Evolutionary conservation across 1,284 basidiomycete genomes (phyloP).

Genomic region (Ceratobasidium theobromae): DNA sequence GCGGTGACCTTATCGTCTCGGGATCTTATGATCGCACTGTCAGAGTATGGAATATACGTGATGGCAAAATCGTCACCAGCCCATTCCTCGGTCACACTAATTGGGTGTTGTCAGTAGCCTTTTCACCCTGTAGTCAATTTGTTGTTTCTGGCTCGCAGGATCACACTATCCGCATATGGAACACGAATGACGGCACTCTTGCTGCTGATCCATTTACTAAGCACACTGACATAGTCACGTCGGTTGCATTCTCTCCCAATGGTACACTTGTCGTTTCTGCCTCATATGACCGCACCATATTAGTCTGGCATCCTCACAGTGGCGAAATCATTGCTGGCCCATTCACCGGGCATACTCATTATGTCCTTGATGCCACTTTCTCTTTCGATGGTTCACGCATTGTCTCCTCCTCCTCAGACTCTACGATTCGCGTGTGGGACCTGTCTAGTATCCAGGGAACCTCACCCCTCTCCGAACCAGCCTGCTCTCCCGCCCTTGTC

Average conservation of each 20-base stretch:
- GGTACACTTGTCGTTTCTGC: not conserved
- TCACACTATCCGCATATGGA: no score
- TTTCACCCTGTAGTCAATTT: no score
- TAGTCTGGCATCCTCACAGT: not conserved
- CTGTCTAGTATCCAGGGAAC: not conserved
- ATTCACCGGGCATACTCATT: not conserved
- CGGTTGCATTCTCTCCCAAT: not conserved
- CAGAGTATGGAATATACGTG: no score
- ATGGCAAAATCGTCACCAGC: no score
- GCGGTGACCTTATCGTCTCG: no score
- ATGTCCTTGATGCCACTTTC: not conserved
- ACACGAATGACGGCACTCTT: no score
- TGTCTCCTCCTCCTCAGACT: not conserved
- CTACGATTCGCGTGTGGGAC: not conserved
- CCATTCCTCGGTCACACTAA: no score
- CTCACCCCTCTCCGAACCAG: not conserved
- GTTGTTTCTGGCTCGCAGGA: no score
- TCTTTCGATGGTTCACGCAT: not conserved
- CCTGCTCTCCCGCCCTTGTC: no score
- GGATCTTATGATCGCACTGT: no score
- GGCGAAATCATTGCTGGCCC: not conserved
- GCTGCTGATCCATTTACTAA: no score
- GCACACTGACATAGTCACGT: not conserved
- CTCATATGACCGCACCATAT: not conserved
- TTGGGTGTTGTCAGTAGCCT: no score